A percentile compares a stretch with the other conserved stretches of the same genome.
phyloP scores from a whole-genome alignment of 345 rosid genomes.

The Kernera saxatilis region DNA sequence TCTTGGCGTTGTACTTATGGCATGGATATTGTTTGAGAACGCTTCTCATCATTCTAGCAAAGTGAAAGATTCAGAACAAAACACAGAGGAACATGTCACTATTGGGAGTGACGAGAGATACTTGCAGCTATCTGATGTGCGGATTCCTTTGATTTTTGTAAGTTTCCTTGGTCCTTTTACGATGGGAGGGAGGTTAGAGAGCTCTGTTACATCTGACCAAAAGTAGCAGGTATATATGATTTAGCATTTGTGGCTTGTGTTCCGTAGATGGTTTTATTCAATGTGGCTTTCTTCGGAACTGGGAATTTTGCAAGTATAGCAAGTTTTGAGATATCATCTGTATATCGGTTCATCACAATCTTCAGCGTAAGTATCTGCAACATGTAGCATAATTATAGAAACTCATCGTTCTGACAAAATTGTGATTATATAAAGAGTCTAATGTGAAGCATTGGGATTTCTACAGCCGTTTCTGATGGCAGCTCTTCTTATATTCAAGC shows the following conservation, averaged over 20 bases:
- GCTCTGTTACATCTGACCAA: background rate
- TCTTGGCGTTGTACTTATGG: slow-evolving; percentile 66
- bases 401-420: background rate
- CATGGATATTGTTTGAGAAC: slow-evolving; percentile 84
- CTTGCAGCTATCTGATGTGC: slow-evolving; percentile 76
- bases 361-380: slow-evolving; percentile 72
- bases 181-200: background rate
- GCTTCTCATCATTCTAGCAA: slow-evolving; percentile 45
- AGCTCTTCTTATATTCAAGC: slow-evolving; percentile 88
- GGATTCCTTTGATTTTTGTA: slow-evolving; percentile 83
- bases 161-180: slow-evolving; percentile 27
- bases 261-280: slow-evolving; percentile 78
- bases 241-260: slow-evolving; percentile 21
- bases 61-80: slow-evolving; percentile 37
- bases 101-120: slow-evolving; percentile 56
- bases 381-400: background rate
- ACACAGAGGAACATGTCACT: slow-evolving; percentile 27
- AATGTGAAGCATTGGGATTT: slow-evolving; percentile 9
- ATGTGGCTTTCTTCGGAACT: slow-evolving; percentile 95
- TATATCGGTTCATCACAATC: slow-evolving; percentile 85
- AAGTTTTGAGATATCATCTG: slow-evolving; percentile 97
- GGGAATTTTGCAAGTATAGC: slow-evolving; percentile 99
- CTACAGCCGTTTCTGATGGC: slow-evolving; percentile 97
- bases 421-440: background rate
- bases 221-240: background rate